These are phyloP conservation scores for Rhodotorula babjevae DNA, from an alignment of 768 basidiomycete genomes.

Conservation along the genomic window DNA sequence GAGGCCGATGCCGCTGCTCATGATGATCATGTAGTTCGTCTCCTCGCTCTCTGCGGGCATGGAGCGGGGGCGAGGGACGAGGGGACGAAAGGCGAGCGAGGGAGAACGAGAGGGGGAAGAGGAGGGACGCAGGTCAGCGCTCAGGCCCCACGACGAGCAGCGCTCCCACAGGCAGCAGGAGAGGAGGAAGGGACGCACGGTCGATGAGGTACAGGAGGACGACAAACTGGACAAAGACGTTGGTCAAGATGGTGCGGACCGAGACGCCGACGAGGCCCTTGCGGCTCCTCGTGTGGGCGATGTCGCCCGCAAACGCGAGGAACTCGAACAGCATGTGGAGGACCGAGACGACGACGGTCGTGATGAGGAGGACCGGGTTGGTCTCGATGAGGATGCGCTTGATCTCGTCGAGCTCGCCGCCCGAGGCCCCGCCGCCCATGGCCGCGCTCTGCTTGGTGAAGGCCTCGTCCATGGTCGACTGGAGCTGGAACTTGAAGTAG, in stretches of 20 bases:
- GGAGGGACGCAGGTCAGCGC: background rate
- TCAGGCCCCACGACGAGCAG: background rate
- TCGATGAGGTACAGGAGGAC: constrained; percentile 53
- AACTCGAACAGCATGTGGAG: constrained; percentile 84
- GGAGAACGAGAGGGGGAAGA: too few relatives aligned
- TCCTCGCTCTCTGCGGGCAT: constrained; percentile 75
- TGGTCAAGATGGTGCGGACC: constrained; percentile 77
- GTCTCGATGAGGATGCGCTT: constrained; percentile 77
- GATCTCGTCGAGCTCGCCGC: constrained; percentile 82
- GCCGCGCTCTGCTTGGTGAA: constrained; percentile 58
- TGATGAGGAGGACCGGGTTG: constrained; percentile 70
- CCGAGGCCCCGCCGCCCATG: constrained; percentile 53
- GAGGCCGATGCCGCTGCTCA: constrained; percentile 39
- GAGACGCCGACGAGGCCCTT: constrained; percentile 89
- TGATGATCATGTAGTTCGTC: constrained; percentile 90
- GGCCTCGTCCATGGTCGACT: constrained; percentile 74
- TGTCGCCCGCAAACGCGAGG: constrained; percentile 90
- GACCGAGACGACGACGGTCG: constrained; percentile 78
- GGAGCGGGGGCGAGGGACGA: constrained; percentile 57
- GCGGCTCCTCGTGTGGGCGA: constrained; percentile 90
- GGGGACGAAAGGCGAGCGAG: background rate
- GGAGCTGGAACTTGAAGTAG: constrained; percentile 63
- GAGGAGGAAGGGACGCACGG: background rate
- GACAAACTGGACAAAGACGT: constrained; percentile 66
- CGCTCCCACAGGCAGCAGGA: too few relatives aligned